These are phyloP conservation scores for Verticillium isaacii DNA, from an alignment of 2,329 filamentous ascomycete species.

Conservation along the genomic window DNA sequence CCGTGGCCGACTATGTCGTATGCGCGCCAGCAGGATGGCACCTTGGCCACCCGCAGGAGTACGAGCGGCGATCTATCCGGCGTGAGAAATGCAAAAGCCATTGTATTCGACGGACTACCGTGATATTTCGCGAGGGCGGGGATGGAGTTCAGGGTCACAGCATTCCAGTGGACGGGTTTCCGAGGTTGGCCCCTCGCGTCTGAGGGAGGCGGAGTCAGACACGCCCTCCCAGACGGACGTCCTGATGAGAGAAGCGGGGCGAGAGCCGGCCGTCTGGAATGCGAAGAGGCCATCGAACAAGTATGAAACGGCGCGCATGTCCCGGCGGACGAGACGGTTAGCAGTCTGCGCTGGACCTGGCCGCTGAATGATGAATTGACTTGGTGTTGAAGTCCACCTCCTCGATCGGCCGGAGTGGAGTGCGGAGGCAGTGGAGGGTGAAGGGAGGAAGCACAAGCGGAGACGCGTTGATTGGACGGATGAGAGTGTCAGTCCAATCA, in stretches of 20 bases:
- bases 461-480: neutral
- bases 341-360: neutral
- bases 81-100: neutral
- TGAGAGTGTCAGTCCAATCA: neutral
- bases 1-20: constrained; percentile 1
- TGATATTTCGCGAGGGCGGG: neutral
- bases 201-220: constrained; percentile 2
- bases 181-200: neutral
- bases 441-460: neutral
- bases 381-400: neutral
- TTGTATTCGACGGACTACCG: neutral
- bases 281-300: neutral
- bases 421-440: neutral
- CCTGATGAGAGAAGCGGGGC: neutral
- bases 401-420: neutral
- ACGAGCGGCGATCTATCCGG: neutral
- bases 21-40: neutral
- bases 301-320: neutral
- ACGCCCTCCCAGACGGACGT: neutral
- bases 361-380: neutral
- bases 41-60: neutral
- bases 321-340: neutral
- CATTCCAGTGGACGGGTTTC: constrained; percentile 1
- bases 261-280: neutral
- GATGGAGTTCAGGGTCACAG: neutral